A percentile compares a stretch with the other conserved stretches of the same genome.
Conservation (phyloP, 2,329 filamentous ascomycete genomes). For the Beauveria medogensis region DNA sequence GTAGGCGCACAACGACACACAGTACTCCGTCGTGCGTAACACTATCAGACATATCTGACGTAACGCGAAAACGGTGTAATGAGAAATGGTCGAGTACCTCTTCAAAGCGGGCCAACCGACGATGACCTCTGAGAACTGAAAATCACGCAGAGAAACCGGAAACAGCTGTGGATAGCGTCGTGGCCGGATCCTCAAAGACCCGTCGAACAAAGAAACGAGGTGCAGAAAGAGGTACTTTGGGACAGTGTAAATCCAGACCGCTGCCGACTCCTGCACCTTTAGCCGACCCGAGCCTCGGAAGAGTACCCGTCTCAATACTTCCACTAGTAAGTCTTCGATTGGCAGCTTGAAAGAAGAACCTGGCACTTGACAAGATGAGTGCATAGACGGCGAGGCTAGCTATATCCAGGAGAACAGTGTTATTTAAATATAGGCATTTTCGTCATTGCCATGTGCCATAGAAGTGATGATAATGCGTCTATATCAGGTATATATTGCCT, state of each 20-base stretch:
- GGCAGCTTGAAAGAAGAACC: too few relatives aligned
- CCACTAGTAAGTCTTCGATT: too few relatives aligned
- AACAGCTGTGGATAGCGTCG: not conserved
- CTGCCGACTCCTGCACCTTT: not conserved
- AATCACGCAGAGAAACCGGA: not conserved
- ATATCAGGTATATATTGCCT: not conserved
- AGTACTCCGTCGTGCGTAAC: not conserved
- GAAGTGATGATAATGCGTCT: too few relatives aligned
- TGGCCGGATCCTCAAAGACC: not conserved
- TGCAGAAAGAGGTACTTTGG: not conserved
- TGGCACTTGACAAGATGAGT: not conserved
- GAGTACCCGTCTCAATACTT: too few relatives aligned
- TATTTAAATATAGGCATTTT: not conserved
- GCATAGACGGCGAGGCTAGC: too few relatives aligned
- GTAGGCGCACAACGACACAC: not conserved
- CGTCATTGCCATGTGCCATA: not conserved
- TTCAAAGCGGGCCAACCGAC: not conserved
- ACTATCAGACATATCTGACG: too few relatives aligned
- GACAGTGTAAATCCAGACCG: not conserved
- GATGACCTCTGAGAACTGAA: not conserved
- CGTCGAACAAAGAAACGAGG: not conserved
- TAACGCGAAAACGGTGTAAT: not conserved
- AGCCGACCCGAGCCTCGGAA: not conserved
- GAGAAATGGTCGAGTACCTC: not conserved
- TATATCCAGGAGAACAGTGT: not conserved